Evolutionary conservation across 495 filamentous ascomycete genomes (phyloP), one percentile per base, ranked within the genome.

Genomic region (Rusavskia elegans): DNA sequence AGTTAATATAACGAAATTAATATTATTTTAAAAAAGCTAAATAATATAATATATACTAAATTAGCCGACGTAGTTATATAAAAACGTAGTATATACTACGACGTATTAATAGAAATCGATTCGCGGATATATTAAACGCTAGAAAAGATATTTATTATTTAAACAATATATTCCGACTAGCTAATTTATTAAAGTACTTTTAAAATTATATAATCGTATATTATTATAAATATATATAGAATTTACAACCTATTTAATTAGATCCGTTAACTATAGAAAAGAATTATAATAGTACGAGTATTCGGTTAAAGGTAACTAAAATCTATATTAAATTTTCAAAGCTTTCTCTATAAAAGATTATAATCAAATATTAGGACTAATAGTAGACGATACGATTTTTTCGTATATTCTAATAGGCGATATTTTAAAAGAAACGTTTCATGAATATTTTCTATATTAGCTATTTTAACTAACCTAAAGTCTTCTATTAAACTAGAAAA

Each of bases 361-460:
- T 32, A 87, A 74, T 75, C 79, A 85, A 20, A 86, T 72, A 29
- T 76, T 66, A 9, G 63, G 67, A 20, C 58, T 63, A 50, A 80
- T 74, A 2, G 66, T 66, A 45, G 71, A 60, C n/a, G 64, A 50
- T 13, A 55, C 54, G 0, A 60, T 50, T 17, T 67, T 56, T 3
- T 74, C 76, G 64, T 87, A 87, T 51, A 80, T 79, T 23, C 80
- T 83, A 32, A 87, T 74, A 0, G 82, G 78, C 13, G 84, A 62
- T 25, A 69, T 64, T 1, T 61, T 53, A 53, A 87, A 82, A 9
- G 71, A 70, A 5, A 84, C 67, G 36, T 55, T 61, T 39, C 71
- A 61, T 2, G 87, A 66, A 57, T 74, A 83, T 13, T n/a, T 16
- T 13, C 20, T 5, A 5, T 45, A n/a, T 14, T 64, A 61, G 0